Percentiles rank a stretch among this genome's conserved stretches.
Conservation (phyloP, 768 basidiomycete genomes). For the Dioszegia crocea region DNA sequence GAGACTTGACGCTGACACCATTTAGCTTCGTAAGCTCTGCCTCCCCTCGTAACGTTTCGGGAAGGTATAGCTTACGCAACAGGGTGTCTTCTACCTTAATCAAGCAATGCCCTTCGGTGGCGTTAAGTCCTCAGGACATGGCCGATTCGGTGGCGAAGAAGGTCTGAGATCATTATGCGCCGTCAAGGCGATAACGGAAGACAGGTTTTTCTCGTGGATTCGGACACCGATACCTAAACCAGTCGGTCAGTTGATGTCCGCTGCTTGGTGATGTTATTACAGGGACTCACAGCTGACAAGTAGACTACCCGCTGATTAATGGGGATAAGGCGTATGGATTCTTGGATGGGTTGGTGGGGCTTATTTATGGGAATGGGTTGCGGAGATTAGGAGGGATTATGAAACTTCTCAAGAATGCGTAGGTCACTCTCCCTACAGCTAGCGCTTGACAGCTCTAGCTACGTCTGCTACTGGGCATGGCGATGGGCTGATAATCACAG, state of each 20-base stretch:
- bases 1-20: not conserved
- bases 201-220: conserved; percentile 76
- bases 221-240: conserved; percentile 81
- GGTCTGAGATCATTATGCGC: conserved; percentile 84
- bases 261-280: no score
- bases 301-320: conserved; percentile 2
- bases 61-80: conserved; percentile 55
- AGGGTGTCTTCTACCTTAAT: conserved; percentile 53
- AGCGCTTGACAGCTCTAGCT: no score
- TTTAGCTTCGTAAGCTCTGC: conserved; percentile 2
- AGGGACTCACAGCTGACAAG: not conserved
- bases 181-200: conserved; percentile 78
- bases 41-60: not conserved
- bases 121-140: conserved; percentile 83
- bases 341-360: conserved; percentile 34
- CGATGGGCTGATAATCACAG: no score
- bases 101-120: conserved; percentile 97
- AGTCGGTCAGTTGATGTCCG: conserved; percentile 60
- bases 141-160: conserved; percentile 91
- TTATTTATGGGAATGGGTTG: conserved; percentile 32
- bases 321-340: conserved; percentile 30
- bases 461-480: not conserved
- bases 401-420: conserved; percentile 16
- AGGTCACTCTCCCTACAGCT: not conserved
- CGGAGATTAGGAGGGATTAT: conserved; percentile 18